These are phyloP conservation scores for Corylus americana DNA, from an alignment of 306 rosid genomes.

Conservation along the genomic window DNA sequence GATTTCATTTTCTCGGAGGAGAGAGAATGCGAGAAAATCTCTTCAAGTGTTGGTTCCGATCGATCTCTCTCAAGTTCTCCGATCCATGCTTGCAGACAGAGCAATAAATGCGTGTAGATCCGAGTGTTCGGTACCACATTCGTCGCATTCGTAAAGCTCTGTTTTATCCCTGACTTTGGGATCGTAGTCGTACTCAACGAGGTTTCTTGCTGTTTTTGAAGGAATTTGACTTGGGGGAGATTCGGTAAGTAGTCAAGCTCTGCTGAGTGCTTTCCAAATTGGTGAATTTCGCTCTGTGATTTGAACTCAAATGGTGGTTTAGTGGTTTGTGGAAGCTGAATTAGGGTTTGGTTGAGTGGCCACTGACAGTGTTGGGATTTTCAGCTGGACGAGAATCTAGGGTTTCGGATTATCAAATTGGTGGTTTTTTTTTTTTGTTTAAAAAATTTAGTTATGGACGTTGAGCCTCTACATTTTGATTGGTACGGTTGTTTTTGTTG, in stretches of 20 bases:
- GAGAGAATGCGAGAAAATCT: constrained; percentile 38
- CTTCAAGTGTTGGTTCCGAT: constrained; percentile 34
- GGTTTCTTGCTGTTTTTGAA: constrained; percentile 23
- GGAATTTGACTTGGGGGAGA: constrained; percentile 34
- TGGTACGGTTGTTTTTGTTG: constrained; percentile 37
- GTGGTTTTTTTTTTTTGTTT: constrained; percentile 13
- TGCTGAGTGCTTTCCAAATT: constrained; percentile 16
- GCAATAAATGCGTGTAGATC: constrained; percentile 64
- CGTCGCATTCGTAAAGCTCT: constrained; percentile 37
- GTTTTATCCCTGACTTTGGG: constrained; percentile 36
- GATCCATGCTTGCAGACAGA: constrained; percentile 46
- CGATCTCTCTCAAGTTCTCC: constrained; percentile 39
- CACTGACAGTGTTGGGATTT: constrained; percentile 29
- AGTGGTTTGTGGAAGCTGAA: constrained; percentile 12
- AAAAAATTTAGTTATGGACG: constrained; percentile 2
- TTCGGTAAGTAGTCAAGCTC: constrained; percentile 41
- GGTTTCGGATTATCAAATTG: constrained; percentile 47
- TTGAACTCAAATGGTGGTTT: constrained; percentile 13
- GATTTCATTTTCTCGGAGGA: constrained; percentile 30
- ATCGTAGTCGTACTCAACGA: constrained; percentile 35
- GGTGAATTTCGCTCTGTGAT: constrained; percentile 16
- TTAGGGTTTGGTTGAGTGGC: constrained; percentile 30
- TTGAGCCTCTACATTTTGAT: constrained; percentile 33
- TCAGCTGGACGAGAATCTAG: constrained; percentile 38
- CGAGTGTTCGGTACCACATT: constrained; percentile 44